phyloP scores from a whole-genome alignment of 192 early-diverging fungal species.

The Powellomyces hirtus region DNA sequence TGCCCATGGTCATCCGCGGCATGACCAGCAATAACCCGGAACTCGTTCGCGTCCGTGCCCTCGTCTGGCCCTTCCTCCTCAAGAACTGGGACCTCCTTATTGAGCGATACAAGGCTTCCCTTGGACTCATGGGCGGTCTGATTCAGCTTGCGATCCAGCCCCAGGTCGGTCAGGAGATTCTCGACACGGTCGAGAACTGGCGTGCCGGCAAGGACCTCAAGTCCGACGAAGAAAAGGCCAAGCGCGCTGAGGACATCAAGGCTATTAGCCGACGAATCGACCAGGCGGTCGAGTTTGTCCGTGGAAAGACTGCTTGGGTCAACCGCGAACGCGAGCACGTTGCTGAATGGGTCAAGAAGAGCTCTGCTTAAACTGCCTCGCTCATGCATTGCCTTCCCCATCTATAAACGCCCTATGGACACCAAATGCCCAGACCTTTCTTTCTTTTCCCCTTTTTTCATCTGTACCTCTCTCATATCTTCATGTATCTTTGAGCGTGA shows the following conservation, averaged over 20 bases:
- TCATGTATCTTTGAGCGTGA: no score
- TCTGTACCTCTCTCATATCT: no score
- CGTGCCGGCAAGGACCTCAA: conserved; percentile 21
- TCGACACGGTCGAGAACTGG: conserved; percentile 34
- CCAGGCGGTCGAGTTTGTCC: conserved; percentile 34
- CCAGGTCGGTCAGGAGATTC: conserved; percentile 24
- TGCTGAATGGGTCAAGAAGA: conserved; percentile 23
- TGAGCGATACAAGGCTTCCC: conserved; percentile 11
- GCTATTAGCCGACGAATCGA: conserved; percentile 19
- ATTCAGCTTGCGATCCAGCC: not conserved
- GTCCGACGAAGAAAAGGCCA: conserved; percentile 21
- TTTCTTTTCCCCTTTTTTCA: no score
- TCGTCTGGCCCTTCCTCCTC: conserved; percentile 20
- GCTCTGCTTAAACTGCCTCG: not conserved
- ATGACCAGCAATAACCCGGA: conserved; percentile 15
- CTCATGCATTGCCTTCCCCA: not conserved
- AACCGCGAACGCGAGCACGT: conserved; percentile 17
- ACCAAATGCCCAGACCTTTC: no score
- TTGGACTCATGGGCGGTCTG: conserved; percentile 12
- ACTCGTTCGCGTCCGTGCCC: conserved; percentile 6
- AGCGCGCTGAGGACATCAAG: conserved; percentile 34
- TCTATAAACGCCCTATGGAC: not conserved
- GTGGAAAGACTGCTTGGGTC: conserved; percentile 26
- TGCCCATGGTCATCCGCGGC: conserved; percentile 2
- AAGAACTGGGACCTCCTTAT: conserved; percentile 24